A percentile compares a stretch with the other conserved stretches of the same genome.
Conservation (phyloP, 208 protist species). For the Willaertia magna region DNA sequence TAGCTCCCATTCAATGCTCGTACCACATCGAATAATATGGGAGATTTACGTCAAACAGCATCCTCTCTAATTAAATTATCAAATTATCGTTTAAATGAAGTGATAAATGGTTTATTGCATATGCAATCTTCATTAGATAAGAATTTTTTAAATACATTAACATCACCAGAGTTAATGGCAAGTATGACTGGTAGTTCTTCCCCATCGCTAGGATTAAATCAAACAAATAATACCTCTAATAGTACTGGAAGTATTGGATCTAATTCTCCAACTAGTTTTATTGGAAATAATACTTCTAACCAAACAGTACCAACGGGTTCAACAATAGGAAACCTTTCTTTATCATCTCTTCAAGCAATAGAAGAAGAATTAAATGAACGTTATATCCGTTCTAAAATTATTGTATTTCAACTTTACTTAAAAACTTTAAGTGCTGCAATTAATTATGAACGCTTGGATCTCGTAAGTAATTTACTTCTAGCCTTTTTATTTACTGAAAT, state of each 20-base stretch:
- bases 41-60: not conserved
- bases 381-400: not conserved
- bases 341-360: not conserved
- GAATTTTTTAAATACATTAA: not conserved
- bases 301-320: not conserved
- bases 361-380: not conserved
- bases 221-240: not conserved
- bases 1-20: not conserved
- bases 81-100: not conserved
- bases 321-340: not conserved
- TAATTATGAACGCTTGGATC: not conserved
- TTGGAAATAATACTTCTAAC: not conserved
- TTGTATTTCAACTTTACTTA: conserved; percentile 2
- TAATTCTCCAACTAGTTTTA: too few relatives aligned
- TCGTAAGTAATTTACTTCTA: too few relatives aligned
- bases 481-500: too few relatives aligned
- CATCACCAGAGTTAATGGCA: not conserved
- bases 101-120: not conserved
- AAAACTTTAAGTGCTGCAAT: not conserved
- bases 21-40: not conserved
- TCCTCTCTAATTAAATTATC: not conserved
- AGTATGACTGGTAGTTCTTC: not conserved
- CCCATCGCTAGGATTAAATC: not conserved
- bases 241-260: not conserved
- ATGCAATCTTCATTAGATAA: not conserved